Conservation (phyloP, 169 alveolate genomes). For the Amoebophrya sp. region DNA sequence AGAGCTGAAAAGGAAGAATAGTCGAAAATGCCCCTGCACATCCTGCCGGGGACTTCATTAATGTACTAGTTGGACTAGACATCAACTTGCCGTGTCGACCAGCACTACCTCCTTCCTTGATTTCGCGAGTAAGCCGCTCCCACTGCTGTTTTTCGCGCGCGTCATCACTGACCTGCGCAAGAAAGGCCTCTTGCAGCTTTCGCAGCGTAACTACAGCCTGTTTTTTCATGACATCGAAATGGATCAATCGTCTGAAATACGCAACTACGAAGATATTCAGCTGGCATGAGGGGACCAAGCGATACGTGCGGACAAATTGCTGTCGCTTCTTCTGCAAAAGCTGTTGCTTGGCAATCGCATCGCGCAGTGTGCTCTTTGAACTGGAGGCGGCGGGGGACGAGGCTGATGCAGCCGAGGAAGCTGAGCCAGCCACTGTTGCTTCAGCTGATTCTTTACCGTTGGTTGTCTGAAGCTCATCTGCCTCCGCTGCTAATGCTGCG, state of each 20-base stretch:
- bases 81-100: not conserved
- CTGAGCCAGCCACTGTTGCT: no score
- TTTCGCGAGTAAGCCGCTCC: not conserved
- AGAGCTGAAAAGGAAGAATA: no score
- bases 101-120: not conserved
- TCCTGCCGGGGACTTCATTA: not conserved
- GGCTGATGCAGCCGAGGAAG: no score
- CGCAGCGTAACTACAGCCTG: not conserved
- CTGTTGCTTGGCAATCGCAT: no score
- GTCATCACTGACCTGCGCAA: not conserved
- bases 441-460: no score
- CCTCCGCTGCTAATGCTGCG: no score
- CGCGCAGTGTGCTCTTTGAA: no score
- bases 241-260: not conserved
- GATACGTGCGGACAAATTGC: not conserved
- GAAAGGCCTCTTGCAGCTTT: not conserved
- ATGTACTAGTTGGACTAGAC: not conserved
- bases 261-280: not conserved
- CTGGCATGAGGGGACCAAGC: slow-evolving; percentile 5
- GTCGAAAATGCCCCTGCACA: not conserved
- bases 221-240: not conserved
- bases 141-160: not conserved
- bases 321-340: no score
- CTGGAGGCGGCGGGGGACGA: no score
- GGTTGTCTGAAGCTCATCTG: no score